Evolutionary conservation across 2,329 filamentous ascomycete species (phyloP).

Genomic region (Ophiostoma piceae): DNA sequence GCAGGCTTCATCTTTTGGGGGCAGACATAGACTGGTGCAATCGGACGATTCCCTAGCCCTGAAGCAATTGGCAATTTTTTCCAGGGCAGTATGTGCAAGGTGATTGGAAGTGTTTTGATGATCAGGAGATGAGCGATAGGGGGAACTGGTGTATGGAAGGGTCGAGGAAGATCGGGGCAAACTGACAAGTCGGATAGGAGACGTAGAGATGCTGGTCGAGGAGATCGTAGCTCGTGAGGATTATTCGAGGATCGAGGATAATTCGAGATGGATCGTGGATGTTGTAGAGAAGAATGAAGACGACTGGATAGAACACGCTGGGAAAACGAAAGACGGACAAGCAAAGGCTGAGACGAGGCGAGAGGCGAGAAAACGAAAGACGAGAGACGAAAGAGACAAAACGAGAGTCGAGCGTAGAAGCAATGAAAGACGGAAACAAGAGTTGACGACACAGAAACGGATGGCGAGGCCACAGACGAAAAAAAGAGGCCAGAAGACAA

Average conservation of each 20-base stretch:
- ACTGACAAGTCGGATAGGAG: constrained; percentile 6
- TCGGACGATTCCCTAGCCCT: not conserved
- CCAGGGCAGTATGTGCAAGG: not conserved
- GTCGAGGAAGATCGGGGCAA: constrained; percentile 1
- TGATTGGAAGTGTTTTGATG: not conserved
- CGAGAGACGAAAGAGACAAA: not conserved
- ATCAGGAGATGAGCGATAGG: not conserved
- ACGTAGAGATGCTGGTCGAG: not conserved
- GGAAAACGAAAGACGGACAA: not conserved
- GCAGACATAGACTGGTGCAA: not conserved
- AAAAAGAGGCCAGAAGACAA: not conserved
- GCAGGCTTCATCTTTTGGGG: not conserved
- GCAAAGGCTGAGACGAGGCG: not conserved
- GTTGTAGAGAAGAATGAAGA: not conserved
- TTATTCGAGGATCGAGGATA: not conserved
- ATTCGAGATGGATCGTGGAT: not conserved
- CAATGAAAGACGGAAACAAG: not conserved
- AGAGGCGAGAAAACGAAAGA: not conserved
- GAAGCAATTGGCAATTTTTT: not conserved
- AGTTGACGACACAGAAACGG: not conserved
- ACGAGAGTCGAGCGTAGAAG: constrained; percentile 7
- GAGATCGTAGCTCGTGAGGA: not conserved
- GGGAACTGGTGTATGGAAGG: not conserved
- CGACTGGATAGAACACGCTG: constrained; percentile 4
- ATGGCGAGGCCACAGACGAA: not conserved